Base-by-base conservation (phyloP, 345 rosid genomes). In the Excoecaria agallocha region DNA sequence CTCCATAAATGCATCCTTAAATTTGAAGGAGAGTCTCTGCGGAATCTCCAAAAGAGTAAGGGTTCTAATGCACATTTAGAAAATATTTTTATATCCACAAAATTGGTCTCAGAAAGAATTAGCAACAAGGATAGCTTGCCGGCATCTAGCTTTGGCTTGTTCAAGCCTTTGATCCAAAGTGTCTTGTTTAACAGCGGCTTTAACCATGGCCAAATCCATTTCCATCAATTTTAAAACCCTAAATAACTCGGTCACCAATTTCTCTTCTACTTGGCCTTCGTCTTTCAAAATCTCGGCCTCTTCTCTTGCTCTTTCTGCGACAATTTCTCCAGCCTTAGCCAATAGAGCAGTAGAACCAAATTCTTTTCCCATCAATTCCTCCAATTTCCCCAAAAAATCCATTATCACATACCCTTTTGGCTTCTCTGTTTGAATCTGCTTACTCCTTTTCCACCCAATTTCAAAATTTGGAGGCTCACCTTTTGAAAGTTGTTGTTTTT, bases 151-250 rank as follows among this genome's bases (percentile, higher is more conserved):
- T 78, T 78, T 90, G 9, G 97, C 98, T 72, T 90, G 90, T 69
- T 87, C 89, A 75, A 92, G 77, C 83, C 98, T 87, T 82, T 90
- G 84, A 60, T 37, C 74, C 75, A 94, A 63, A 54, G 98, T 94
- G 54, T 90, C 94, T 66, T 88, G 89, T 56, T 92, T 92, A 2
- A 92, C 90, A 4, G 98, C 87, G 71, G 93, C 97, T 83, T 89
- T 92, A 2, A 92, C 97, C 98, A 94, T 90, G 12, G 92, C 96
- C 76, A 94, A 83, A 76, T 94, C 98, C 98, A 94, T 94, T 89
- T 94, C 96, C 97, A 92, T 88, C 89, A 92, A 64, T 84, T 79
- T 89, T 89, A 94, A 81, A 48, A 94, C 98, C 76, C 98, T 89
- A n/a, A 77, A 87, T 77, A 94, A 78, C 80, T 92, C 97, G 5